Percentiles rank a stretch among this genome's conserved stretches.
phyloP scores from a whole-genome alignment of 164 flowering plant genomes.

The Chloranthus sessilifolius region DNA sequence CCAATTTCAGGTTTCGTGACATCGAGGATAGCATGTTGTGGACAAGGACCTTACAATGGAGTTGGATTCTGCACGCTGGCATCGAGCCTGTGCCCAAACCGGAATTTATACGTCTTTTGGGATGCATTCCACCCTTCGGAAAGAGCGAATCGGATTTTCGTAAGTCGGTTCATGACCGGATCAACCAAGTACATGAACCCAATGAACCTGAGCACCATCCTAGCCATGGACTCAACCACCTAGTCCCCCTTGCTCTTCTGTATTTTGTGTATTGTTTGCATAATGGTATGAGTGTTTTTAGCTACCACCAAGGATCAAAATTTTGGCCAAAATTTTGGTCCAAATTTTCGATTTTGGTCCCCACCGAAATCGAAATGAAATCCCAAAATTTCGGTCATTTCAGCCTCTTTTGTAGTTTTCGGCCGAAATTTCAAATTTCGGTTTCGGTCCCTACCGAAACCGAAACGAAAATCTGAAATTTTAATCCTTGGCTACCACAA shows the following conservation, averaged over 20 bases:
- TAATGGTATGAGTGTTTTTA: no score
- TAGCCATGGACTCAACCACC: slow-evolving; percentile 51
- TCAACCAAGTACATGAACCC: slow-evolving; percentile 48
- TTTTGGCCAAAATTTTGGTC: no score
- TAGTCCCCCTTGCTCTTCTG: slow-evolving; percentile 6
- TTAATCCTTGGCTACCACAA: no score
- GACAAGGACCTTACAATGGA: slow-evolving; percentile 77
- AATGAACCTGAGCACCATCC: slow-evolving; percentile 64
- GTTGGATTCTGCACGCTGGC: slow-evolving; percentile 42
- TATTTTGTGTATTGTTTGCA: no score
- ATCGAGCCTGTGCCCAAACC: slow-evolving; percentile 55
- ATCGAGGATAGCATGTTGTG: slow-evolving; percentile 65
- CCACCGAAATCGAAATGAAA: no score
- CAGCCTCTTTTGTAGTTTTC: no score
- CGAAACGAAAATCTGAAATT: no score
- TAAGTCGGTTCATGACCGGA: slow-evolving; percentile 33
- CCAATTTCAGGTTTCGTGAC: slow-evolving; percentile 65
- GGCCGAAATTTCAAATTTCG: no score
- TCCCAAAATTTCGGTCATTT: no score
- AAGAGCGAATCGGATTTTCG: slow-evolving; percentile 52
- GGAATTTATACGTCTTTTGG: slow-evolving; percentile 55
- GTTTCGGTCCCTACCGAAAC: no score
- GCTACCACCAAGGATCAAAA: no score
- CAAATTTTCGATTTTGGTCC: no score
- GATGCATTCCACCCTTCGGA: slow-evolving; percentile 67